These are phyloP conservation scores for Thelephora terrestris DNA, from an alignment of 1,284 basidiomycete species.

Conservation along the genomic window DNA sequence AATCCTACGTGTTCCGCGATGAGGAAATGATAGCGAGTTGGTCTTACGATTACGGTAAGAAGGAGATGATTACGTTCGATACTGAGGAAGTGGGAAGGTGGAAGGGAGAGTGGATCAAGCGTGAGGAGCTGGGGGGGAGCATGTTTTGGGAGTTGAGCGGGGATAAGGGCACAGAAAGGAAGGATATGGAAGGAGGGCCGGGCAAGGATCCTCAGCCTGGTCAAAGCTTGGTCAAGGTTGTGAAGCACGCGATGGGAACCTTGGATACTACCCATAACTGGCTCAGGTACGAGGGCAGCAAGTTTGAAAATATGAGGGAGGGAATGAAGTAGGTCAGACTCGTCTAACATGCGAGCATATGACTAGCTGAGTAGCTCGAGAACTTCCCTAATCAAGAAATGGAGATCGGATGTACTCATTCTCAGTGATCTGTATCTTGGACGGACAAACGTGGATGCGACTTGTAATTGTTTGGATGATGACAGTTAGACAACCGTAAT, in stretches of 20 bases:
- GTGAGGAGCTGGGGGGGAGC: constrained; percentile 63
- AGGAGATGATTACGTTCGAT: constrained; percentile 78
- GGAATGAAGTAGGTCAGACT: constrained; percentile 37
- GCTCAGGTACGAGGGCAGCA: constrained; percentile 59
- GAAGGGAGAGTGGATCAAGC: constrained; percentile 71
- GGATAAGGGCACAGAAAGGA: constrained; percentile 56
- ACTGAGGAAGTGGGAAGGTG: constrained; percentile 52
- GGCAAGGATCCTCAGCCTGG: constrained; percentile 26
- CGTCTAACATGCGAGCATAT: too few species aligned
- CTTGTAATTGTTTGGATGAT: too few species aligned
- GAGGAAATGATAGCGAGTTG: constrained; percentile 55
- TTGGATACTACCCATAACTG: constrained; percentile 59
- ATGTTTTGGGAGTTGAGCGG: constrained; percentile 87
- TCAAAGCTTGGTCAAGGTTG: constrained; percentile 51
- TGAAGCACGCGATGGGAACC: constrained; percentile 69
- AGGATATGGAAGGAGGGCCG: constrained; percentile 53
- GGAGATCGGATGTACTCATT: too few species aligned
- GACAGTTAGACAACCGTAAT: too few species aligned
- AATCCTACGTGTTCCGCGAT: constrained; percentile 51
- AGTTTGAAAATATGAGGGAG: constrained; percentile 68
- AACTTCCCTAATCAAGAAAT: too few species aligned
- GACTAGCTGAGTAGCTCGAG: too few species aligned
- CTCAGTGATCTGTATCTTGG: too few species aligned
- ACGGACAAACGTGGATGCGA: too few species aligned
- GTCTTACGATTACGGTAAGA: constrained; percentile 57